phyloP scores from a whole-genome alignment of 2,329 filamentous ascomycete genomes.

The Aspergillus proliferans region DNA sequence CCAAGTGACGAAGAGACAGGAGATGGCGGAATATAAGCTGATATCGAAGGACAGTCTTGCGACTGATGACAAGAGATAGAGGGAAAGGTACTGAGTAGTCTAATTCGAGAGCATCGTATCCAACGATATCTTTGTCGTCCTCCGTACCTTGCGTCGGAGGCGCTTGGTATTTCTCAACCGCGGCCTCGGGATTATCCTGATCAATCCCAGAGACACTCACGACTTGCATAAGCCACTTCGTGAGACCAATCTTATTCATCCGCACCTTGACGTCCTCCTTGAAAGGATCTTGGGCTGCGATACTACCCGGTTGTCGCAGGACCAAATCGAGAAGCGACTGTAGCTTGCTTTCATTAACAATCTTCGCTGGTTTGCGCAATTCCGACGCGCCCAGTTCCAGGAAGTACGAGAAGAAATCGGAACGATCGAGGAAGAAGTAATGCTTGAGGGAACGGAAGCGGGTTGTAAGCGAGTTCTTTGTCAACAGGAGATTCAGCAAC shows the following conservation, averaged over 20 bases:
- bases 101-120: slow-evolving; percentile 87
- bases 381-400: slow-evolving; percentile 86
- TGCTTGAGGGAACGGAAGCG: slow-evolving; percentile 89
- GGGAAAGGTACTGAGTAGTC: slow-evolving; percentile 95
- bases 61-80: slow-evolving; percentile 87
- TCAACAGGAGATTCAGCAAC: slow-evolving; percentile 81
- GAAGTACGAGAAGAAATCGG: slow-evolving; percentile 97
- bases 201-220: slow-evolving; percentile 96
- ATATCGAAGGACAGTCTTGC: slow-evolving; percentile 94
- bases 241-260: slow-evolving; percentile 91
- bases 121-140: slow-evolving; percentile 77
- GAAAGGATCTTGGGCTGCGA: slow-evolving; percentile 90
- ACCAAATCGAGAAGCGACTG: slow-evolving; percentile 95
- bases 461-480: slow-evolving; percentile 82
- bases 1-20: slow-evolving; percentile 79
- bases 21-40: slow-evolving; percentile 94
- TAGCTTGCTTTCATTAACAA: slow-evolving; percentile 85
- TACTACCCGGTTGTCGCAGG: slow-evolving; percentile 88
- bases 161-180: slow-evolving; percentile 65
- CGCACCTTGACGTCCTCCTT: slow-evolving; percentile 97
- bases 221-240: slow-evolving; percentile 89
- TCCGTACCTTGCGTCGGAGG: slow-evolving; percentile 59
- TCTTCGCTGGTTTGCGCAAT: slow-evolving; percentile 79
- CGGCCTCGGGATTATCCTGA: slow-evolving; percentile 61
- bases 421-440: slow-evolving; percentile 97